Base-by-base conservation (phyloP, 192 early-diverging fungal species). In the Obelidium mucronatum region DNA sequence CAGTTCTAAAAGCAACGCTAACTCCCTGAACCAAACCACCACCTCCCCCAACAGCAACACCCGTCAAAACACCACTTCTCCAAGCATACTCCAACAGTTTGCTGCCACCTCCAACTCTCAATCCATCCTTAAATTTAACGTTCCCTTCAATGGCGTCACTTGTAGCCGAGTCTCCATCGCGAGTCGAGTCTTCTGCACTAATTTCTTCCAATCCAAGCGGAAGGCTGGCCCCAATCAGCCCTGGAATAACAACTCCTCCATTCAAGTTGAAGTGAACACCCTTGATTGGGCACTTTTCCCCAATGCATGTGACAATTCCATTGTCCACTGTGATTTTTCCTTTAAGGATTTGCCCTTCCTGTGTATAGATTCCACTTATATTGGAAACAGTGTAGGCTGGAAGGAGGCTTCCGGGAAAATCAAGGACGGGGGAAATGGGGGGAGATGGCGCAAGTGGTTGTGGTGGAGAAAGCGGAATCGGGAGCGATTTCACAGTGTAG, bases 201-300 rank as follows among this genome's bases (percentile, higher is more conserved):
- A 94, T 94, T 75, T 94, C 93, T 22, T 82, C 77, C 37, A 94
- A 73, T 3, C 93, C 93, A 3, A 94, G 73, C 11, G 42, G 56
- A 11, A 75, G 59, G 17, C 33, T 44, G 6, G 64, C 90, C n/a
- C 90, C 89, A 60, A 89, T 77, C n/a, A 90, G 73, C 17, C 89
- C 89, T 11, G 90, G 90, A 44, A 89, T 74, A 22, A 91, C 79
- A 66, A 88, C 87, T 3, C 88, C 88, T 34, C 88, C 89, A 24
- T 86, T 66, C 33, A 90, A 67, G 82, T 92, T 87, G 66, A 65
- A 89, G 1, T 80, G 53, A 3, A 63, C 66, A 8, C 83, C 84
- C 30, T 61, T 58, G 5, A 33, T 33, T 13, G 42, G 39, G 63
- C 86, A 87, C n/a, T 66, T 76, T 34, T 13, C 56, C 37, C 71